phyloP scores from a whole-genome alignment of 768 basidiomycete genomes.

The Xerocomellus dryophilus region DNA sequence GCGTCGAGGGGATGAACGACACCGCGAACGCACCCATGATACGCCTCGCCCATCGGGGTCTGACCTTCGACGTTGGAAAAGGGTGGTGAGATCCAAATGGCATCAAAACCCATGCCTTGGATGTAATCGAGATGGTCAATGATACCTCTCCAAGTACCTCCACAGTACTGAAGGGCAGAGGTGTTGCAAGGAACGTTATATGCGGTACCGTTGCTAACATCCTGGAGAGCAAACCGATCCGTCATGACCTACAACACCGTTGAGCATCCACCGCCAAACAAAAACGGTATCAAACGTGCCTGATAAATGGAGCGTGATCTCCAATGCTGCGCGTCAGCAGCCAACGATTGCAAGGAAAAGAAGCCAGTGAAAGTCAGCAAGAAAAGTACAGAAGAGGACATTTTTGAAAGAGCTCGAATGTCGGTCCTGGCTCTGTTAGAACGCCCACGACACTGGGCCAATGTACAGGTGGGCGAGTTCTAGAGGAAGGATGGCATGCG shows the following conservation, averaged over 20 bases:
- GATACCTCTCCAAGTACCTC: slow-evolving; percentile 54
- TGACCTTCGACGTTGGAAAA: slow-evolving; percentile 47
- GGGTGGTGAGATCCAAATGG: slow-evolving; percentile 57
- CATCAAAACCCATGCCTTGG: slow-evolving; percentile 60
- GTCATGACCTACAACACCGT: slow-evolving; percentile 41
- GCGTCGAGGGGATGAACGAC: not conserved
- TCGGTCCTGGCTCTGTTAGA: not conserved
- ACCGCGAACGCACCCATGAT: slow-evolving; percentile 43
- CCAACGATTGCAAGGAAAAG: slow-evolving; percentile 15
- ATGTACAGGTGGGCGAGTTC: not conserved
- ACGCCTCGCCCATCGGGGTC: slow-evolving; percentile 52
- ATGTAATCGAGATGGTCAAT: slow-evolving; percentile 60
- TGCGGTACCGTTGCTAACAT: slow-evolving; percentile 25
- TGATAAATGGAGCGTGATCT: slow-evolving; percentile 55
- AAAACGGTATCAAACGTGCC: slow-evolving; percentile 21
- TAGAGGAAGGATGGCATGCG: slow-evolving; percentile 7
- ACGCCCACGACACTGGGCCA: slow-evolving; percentile 1
- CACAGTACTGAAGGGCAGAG: slow-evolving; percentile 48
- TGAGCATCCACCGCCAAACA: not conserved
- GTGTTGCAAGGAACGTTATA: slow-evolving; percentile 44
- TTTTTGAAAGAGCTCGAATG: not conserved
- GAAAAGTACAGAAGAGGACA: slow-evolving; percentile 11
- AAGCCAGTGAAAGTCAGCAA: slow-evolving; percentile 7
- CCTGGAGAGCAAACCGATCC: slow-evolving; percentile 58
- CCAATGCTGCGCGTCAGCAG: slow-evolving; percentile 48